Evolutionary conservation across 1,284 basidiomycete species (phyloP).

Genomic region (Taiwanofungus camphoratus): DNA sequence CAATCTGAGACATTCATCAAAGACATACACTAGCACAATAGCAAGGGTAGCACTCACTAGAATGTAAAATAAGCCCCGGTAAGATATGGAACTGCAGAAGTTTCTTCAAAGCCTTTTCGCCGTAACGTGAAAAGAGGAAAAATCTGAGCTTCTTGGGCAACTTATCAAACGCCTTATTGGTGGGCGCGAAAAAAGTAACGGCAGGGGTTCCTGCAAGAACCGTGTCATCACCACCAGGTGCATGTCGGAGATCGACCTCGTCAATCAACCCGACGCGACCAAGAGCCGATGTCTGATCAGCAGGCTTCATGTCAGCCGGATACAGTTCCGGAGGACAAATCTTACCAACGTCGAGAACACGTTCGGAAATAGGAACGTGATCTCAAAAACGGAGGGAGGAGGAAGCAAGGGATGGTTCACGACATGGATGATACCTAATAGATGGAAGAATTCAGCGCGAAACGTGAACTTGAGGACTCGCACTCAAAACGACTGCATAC

Average conservation of each 20-base stretch:
- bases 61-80: constrained; percentile 50
- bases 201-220: constrained; percentile 45
- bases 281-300: constrained; percentile 47
- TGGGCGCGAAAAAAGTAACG: constrained; percentile 62
- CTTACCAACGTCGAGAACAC: constrained; percentile 50
- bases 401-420: constrained; percentile 58
- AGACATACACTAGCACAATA: neutral
- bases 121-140: constrained; percentile 69
- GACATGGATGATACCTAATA: constrained; percentile 50
- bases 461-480: neutral
- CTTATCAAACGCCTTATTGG: constrained; percentile 54
- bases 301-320: neutral
- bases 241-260: constrained; percentile 41
- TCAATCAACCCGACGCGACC: constrained; percentile 49
- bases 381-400: constrained; percentile 56
- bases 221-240: constrained; percentile 30
- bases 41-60: constrained; percentile 37
- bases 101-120: constrained; percentile 50
- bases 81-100: constrained; percentile 64
- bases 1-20: constrained; percentile 14
- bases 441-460: neutral
- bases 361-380: constrained; percentile 48
- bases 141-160: constrained; percentile 51
- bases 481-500: constrained; percentile 23
- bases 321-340: constrained; percentile 2